Base-by-base conservation (phyloP, 2,329 filamentous ascomycete genomes). In the Golovinomyces cichoracearum region DNA sequence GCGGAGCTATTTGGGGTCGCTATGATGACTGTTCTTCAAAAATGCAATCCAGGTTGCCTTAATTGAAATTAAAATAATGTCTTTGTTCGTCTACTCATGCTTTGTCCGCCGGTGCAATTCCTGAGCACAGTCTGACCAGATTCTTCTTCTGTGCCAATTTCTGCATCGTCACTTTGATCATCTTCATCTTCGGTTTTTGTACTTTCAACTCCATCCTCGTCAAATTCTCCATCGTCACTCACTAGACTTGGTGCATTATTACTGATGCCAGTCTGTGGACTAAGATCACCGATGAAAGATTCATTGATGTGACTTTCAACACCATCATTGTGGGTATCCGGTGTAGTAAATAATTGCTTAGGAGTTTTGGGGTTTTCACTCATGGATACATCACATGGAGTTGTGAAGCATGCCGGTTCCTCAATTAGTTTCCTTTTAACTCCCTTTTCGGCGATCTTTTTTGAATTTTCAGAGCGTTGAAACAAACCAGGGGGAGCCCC, bases 241-340 rank as follows among this genome's bases (percentile, higher is more conserved):
- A 85, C 80, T 45, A 86, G 69, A 56, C 79, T 84, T 21, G 81
- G 81, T 7, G 81, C 80, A 54, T 82, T 81, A 62, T 83, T 83
- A 61, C 78, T 80, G 47, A 78, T 69, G 41, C 77, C 64, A 0
- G 78, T 80, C 56, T 76, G 75, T 4, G 80, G 80, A 56, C 78
- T 83, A 50, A 82, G 63, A 48, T 81, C 74, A 44, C 68, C 67
- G 49, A 76, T 73, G n/a, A n/a, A n/a, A 3, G 29, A 10, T 12
- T 9, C n/a, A 58, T 75, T 67, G 49, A 74, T 70, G 22, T 21
- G 5, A 46, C 27, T 21, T 38, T 55, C 45, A 48, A 52, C 31
- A 33, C 44, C 13, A 2, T 21, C 26, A 21, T 33, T 12, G 10
- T 21, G 26, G 31, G 17, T 9, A 22, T 52, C 48, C 13, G 58